phyloP scores from a whole-genome alignment of 768 basidiomycete species.

The Boletellus sp. region DNA sequence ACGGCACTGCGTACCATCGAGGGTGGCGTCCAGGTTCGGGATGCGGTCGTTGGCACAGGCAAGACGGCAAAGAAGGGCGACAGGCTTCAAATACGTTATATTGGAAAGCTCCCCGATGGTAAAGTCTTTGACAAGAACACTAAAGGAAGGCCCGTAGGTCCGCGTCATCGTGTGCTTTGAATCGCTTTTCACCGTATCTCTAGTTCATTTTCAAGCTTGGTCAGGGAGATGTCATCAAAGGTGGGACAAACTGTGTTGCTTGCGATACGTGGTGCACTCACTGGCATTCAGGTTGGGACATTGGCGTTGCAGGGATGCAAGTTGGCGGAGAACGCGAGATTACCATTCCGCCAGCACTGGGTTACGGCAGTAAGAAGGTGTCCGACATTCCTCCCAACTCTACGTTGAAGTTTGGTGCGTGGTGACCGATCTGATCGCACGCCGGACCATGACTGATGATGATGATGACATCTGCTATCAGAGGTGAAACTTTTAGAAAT shows the following conservation, averaged over 20 bases:
- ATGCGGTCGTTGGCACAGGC: slow-evolving; percentile 79
- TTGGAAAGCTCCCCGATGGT: slow-evolving; percentile 81
- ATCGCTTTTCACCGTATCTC: not conserved
- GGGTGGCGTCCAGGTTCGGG: slow-evolving; percentile 73
- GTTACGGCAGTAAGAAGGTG: slow-evolving; percentile 63
- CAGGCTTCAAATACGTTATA: slow-evolving; percentile 82
- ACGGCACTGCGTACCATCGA: slow-evolving; percentile 40
- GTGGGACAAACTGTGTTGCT: slow-evolving; percentile 31
- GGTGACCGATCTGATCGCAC: slow-evolving; percentile 2
- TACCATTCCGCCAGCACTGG: slow-evolving; percentile 67
- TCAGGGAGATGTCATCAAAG: slow-evolving; percentile 89
- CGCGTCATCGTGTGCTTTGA: slow-evolving; percentile 5
- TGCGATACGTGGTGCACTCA: slow-evolving; percentile 1
- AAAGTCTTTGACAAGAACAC: slow-evolving; percentile 77
- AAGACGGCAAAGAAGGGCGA: slow-evolving; percentile 83
- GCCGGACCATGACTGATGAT: slow-evolving; percentile 13
- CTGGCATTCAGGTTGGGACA: slow-evolving; percentile 69
- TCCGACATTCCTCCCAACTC: slow-evolving; percentile 72
- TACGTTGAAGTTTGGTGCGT: slow-evolving; percentile 77
- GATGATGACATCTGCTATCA: slow-evolving; percentile 27
- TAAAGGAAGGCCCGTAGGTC: slow-evolving; percentile 79
- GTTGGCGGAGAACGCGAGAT: slow-evolving; percentile 84
- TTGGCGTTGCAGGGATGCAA: slow-evolving; percentile 90
- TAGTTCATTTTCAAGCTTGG: slow-evolving; percentile 81
- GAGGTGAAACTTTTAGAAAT: slow-evolving; percentile 72